A percentile compares a stretch with the other conserved stretches of the same genome.
Evolutionary conservation across 2,329 filamentous ascomycete genomes (phyloP).

Genomic region (Verticillium tricorpus): DNA sequence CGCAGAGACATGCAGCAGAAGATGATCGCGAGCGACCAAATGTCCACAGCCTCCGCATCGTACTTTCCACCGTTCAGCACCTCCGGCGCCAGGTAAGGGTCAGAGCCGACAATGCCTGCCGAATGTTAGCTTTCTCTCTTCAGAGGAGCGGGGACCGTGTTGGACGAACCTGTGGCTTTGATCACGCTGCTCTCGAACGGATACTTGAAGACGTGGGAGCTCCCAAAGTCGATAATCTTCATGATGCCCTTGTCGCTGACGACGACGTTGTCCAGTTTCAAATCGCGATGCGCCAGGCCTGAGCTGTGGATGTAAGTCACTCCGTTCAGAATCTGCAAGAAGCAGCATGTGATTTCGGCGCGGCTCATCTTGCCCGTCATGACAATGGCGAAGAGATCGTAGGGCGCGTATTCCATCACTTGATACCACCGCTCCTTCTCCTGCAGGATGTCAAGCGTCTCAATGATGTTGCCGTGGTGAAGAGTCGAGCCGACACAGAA

Average conservation of each 20-base stretch:
- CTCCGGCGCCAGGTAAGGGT: conserved; percentile 94
- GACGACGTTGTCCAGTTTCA: conserved; percentile 97
- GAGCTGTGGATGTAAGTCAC: conserved; percentile 94
- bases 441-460: conserved; percentile 93
- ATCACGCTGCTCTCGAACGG: conserved; percentile 91
- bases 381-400: conserved; percentile 92
- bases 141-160: no score
- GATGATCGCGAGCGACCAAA: conserved; percentile 98
- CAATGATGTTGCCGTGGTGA: conserved; percentile 97
- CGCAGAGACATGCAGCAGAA: conserved; percentile 98
- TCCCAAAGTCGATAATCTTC: conserved; percentile 99
- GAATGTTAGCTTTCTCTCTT: conserved; percentile 1
- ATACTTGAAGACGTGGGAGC: conserved; percentile 94
- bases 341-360: conserved; percentile 85
- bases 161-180: conserved; percentile 65
- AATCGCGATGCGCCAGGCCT: conserved; percentile 87
- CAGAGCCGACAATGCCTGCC: conserved; percentile 69
- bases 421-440: conserved; percentile 96
- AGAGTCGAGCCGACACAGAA: conserved; percentile 97
- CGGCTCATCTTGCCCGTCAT: conserved; percentile 98
- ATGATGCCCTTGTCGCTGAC: conserved; percentile 95
- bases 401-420: conserved; percentile 98
- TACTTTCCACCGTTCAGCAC: conserved; percentile 94
- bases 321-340: conserved; percentile 90
- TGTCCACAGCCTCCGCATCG: conserved; percentile 88